Evolutionary conservation across 257 asterid genomes (phyloP), one percentile per base, ranked within the genome.

Genomic region (Paulownia fortunei): DNA sequence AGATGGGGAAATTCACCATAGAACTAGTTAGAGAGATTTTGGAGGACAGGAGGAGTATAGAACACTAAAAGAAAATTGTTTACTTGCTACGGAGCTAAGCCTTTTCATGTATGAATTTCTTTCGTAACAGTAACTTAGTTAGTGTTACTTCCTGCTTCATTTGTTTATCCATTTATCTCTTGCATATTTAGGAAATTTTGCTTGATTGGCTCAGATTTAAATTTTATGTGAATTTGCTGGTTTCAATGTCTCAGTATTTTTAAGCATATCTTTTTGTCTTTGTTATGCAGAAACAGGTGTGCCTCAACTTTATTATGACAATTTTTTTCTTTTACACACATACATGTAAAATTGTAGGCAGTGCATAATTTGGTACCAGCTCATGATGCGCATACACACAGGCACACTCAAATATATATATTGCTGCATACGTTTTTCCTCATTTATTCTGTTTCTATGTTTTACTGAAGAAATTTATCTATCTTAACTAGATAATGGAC

Each of bases 401-500:
- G 2, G 9, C 30, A 59, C 36, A 59, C 12, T 9, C 66, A 30
- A 4, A 30, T 30, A 4, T 3, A 18, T 21, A 19, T 30, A 12
- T 66, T 19, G 62, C 59, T 65, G 4, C 5, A 58, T 52, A 21
- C 26, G 16, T 78, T 69, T 69, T 61, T 72, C 64, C 61, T 76
- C 59, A 44, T 52, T 58, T 61, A 58, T 64, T 52, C 56, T 47
- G 76, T 66, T 78, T 82, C 46, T 36, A 41, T 72, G 18, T 34
- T 79, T 24, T 51, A 59, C 79, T 88, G 60, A 76, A 74, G 67
- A 60, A 36, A n/a, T 82, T 66, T 62, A 23, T 76, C 49, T 76
- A 63, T 85, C 72, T 82, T 79, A 42, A 74, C 67, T 76, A 96
- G 99, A 93, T 96, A 83, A 96, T 96, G 99, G 99, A 96, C 84